Evolutionary conservation across 1,284 basidiomycete species (phyloP).

Genomic region (Ustilago sp.): DNA sequence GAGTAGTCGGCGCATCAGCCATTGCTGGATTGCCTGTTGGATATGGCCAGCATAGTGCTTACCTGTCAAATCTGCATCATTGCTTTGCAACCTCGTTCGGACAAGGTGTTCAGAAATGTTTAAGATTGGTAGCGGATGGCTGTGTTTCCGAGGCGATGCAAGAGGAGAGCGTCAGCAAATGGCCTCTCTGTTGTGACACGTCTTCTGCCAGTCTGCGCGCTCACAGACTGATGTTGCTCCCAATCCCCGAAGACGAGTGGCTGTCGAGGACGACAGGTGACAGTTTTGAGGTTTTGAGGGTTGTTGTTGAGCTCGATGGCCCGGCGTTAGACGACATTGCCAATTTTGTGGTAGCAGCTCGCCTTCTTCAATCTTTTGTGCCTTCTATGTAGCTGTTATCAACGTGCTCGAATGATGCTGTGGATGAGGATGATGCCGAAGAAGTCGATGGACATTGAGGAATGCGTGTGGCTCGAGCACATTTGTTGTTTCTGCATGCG

Average conservation of each 20-base stretch:
- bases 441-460: too few species aligned
- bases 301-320: constrained; percentile 18
- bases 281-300: constrained; percentile 29
- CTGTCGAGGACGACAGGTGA: constrained; percentile 49
- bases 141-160: constrained; percentile 66
- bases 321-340: constrained; percentile 28
- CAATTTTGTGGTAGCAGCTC: too few species aligned
- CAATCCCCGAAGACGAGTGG: constrained; percentile 30
- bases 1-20: not conserved
- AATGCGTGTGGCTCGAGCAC: constrained; percentile 33
- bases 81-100: constrained; percentile 78
- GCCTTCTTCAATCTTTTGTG: too few species aligned
- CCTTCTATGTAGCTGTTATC: not conserved
- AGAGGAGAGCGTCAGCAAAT: not conserved
- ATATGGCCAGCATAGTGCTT: not conserved
- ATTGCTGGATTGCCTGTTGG: not conserved
- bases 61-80: constrained; percentile 27
- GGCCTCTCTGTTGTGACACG: not conserved
- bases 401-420: too few species aligned
- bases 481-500: constrained; percentile 2
- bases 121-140: constrained; percentile 94
- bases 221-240: constrained; percentile 49
- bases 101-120: constrained; percentile 97
- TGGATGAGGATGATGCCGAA: too few species aligned
- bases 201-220: not conserved